Evolutionary conservation across 1,284 basidiomycete species (phyloP).

Genomic region (Prillingera fragicola): DNA sequence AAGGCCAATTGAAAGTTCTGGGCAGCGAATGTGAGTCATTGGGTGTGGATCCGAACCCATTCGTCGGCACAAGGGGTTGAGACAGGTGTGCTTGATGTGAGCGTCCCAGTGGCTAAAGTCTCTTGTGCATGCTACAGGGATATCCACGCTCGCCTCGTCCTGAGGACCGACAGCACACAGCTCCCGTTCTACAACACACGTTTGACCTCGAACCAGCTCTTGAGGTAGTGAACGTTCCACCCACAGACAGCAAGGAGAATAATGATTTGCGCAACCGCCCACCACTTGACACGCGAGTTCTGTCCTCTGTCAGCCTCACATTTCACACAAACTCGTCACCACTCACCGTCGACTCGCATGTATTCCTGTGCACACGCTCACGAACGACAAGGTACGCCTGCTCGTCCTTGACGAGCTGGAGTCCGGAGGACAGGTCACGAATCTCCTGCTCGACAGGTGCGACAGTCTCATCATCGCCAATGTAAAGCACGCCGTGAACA

Average conservation of each 20-base stretch:
- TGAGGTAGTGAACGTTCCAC: conserved; percentile 98
- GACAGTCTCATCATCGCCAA: conserved; percentile 52
- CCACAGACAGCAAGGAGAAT: conserved; percentile 85
- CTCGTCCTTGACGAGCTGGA: conserved; percentile 93
- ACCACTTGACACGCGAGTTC: conserved; percentile 97
- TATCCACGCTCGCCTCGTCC: too few species aligned
- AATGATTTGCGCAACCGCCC: conserved; percentile 85
- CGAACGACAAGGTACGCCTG: conserved; percentile 97
- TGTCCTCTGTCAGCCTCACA: too few species aligned
- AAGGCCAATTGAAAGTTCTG: too few species aligned
- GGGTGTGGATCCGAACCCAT: too few species aligned
- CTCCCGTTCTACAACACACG: conserved; percentile 78
- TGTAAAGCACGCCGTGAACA: conserved; percentile 88
- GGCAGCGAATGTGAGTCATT: too few species aligned
- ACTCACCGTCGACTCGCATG: conserved; percentile 36
- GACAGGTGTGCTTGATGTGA: too few species aligned
- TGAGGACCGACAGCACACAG: too few species aligned
- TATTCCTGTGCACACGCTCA: conserved; percentile 88
- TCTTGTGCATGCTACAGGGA: conserved; percentile 7
- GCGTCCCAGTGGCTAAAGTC: too few species aligned
- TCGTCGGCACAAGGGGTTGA: too few species aligned
- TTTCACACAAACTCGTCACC: not conserved
- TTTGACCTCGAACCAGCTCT: conserved; percentile 88
- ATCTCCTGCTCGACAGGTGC: conserved; percentile 97
- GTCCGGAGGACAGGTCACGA: conserved; percentile 72